A percentile compares a stretch with the other conserved stretches of the same genome.
These are phyloP conservation scores for Zostera marina DNA, from an alignment of 116 monocot species.

Conservation along the genomic window DNA sequence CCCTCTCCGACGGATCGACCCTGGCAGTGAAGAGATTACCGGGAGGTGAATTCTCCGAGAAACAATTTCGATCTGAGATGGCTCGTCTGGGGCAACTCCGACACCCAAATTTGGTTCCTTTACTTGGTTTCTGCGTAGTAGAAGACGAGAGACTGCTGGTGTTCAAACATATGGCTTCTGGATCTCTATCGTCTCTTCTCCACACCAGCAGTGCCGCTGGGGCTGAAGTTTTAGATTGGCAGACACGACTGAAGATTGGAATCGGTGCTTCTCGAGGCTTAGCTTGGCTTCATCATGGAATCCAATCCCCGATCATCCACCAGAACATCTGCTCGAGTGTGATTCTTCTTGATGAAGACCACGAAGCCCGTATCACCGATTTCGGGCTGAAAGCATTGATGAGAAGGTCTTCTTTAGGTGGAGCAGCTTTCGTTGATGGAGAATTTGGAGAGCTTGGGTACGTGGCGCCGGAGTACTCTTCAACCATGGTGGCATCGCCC, in stretches of 20 bases:
- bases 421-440: slow-evolving; percentile 18
- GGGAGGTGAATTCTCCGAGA: slow-evolving; percentile 40
- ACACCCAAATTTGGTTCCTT: slow-evolving; percentile 74
- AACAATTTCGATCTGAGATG: slow-evolving; percentile 58
- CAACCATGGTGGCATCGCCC: slow-evolving; percentile 19
- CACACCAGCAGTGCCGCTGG: not conserved
- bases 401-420: slow-evolving; percentile 3
- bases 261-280: slow-evolving; percentile 59
- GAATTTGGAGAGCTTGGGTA: slow-evolving; percentile 48
- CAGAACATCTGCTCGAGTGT: slow-evolving; percentile 35
- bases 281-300: slow-evolving; percentile 65
- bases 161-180: slow-evolving; percentile 76
- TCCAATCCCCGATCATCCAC: slow-evolving; percentile 37
- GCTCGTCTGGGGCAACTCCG: slow-evolving; percentile 46
- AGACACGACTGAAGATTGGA: slow-evolving; percentile 43
- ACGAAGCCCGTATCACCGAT: slow-evolving; percentile 49
- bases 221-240: slow-evolving; percentile 22
- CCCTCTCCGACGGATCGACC: slow-evolving; percentile 64
- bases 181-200: slow-evolving; percentile 25
- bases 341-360: slow-evolving; percentile 55
- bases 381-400: slow-evolving; percentile 36
- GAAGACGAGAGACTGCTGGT: slow-evolving; percentile 69
- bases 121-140: slow-evolving; percentile 63
- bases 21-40: slow-evolving; percentile 64
- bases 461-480: slow-evolving; percentile 26